Evolutionary conservation across 1,284 basidiomycete species (phyloP), one percentile per base, ranked within the genome.

Genomic region (Ceratobasidium theobromae): DNA sequence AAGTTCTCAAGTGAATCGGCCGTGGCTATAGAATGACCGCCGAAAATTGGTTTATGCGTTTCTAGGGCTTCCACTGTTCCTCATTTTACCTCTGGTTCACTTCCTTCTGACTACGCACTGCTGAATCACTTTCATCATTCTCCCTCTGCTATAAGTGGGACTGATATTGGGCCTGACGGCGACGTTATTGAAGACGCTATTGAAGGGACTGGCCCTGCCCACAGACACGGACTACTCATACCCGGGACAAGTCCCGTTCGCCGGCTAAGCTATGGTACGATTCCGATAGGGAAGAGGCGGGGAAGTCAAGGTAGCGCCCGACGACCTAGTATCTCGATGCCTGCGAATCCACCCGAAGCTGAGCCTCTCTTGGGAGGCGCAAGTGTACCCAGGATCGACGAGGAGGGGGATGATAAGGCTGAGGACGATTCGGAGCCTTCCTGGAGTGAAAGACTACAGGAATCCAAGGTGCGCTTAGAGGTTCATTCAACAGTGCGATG

Each of bases 321-420:
- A 4, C 30, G 58, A 35, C 58, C 58, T 2, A 62, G 58, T 30
- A 51, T 62, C 23, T 43, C 41, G 4, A 45, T 51, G 25, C 58
- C 58, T 38, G 46, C 58, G n/a, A 51, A 62, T 30, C 46, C 46
- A 9, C 46, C 55, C 28, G 67, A 68, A 33, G 38, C 46, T 12
- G 67, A 68, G 23, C 53, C 67, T 28, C 49, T 67, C 1, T 38
- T 67, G 46, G 55, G 46, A n/a, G 58, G 46, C 4, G 33, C 21
- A 16, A 52, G 25, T 25, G 38, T 60, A 9, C 66, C 66, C 1
- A 51, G 66, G 49, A 67, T 67, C 28, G 55, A 67, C n/a, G 67
- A 68, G 43, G 66, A 51, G 27, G 57, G 49, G 9, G 55, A 46
- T 25, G 43, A 35, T 25, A 46, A 54, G 30, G 67, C 54, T 14